Evolutionary conservation across 1,139 yeast species (phyloP), one percentile per base, ranked within the genome.

Genomic region (Pichia sp.): DNA sequence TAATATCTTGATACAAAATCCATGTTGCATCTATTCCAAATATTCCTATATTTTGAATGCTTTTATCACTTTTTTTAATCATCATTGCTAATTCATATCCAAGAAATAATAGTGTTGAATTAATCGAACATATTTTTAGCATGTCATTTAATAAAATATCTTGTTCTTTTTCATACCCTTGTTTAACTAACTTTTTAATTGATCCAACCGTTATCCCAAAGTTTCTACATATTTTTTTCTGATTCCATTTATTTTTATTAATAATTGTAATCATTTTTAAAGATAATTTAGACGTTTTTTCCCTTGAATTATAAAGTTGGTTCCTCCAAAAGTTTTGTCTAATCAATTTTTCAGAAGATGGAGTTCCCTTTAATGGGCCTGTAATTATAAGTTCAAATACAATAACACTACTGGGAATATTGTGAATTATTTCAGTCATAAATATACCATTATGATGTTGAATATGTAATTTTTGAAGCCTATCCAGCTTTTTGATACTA

Each of bases 11-110:
- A 22, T 22, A 26, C 22, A 42, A 10, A 11, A 45, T 33, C 48
- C 48, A 42, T 8, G 29, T 20, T 6, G 38, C 29, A 35, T 45
- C 46, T 9, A 46, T 34, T 11, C 46, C 49, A 11, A 46, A 46
- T 4, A 42, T 26, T 2, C 49, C 44, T 23, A 46, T 34, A 26
- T 46, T 46, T 33, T 42, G 46, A 4, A 46, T 25, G 8, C 26
- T 40, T 4, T 30, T 16, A 30, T 22, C 12, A 7, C 36, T 20
- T 24, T 27, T 24, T 33, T 24, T 33, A 12, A 32, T 32, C 35
- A 32, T 37, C 4, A 20, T 23, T 29, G 29, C n/a, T 8, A 37
- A 29, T 12, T 25, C 8, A 27, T 6, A 8, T 4, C 25, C 25
- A n/a, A 37, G 23, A n/a, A 27, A 22, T 22, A n/a, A 20, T 11